These are phyloP conservation scores for Venturia carpophila DNA, from an alignment of 2,329 filamentous ascomycete species.

Conservation along the genomic window DNA sequence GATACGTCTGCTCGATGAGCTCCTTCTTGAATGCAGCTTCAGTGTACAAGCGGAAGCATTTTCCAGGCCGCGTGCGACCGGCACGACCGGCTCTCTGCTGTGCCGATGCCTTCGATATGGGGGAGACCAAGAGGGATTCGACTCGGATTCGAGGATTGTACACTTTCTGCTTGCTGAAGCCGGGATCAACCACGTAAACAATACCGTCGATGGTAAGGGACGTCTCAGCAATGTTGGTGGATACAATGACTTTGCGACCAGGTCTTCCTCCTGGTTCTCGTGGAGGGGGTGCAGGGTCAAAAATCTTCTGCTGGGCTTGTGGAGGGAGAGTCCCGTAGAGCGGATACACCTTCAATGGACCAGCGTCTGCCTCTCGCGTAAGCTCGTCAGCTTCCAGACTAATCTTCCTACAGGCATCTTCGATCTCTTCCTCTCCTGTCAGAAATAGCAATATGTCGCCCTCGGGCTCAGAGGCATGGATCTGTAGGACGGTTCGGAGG, in stretches of 20 bases:
- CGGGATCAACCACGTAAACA: conserved; percentile 97
- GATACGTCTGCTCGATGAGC: conserved; percentile 93
- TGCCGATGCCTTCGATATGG: conserved; percentile 94
- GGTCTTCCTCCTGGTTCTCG: conserved; percentile 68
- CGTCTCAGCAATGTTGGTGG: conserved; percentile 97
- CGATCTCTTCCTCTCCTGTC: conserved; percentile 97
- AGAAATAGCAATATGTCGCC: conserved; percentile 92
- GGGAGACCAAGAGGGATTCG: conserved; percentile 93
- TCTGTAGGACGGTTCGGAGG: conserved; percentile 89
- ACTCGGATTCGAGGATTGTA: conserved; percentile 96
- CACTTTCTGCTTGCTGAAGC: conserved; percentile 98
- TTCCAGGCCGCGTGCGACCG: conserved; percentile 94
- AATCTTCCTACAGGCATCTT: conserved; percentile 91
- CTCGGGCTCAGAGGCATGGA: conserved; percentile 85
- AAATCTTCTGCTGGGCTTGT: conserved; percentile 88
- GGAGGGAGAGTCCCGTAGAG: conserved; percentile 91
- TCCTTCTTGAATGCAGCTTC: conserved; percentile 96
- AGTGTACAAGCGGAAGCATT: conserved; percentile 95
- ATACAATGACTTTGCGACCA: conserved; percentile 88
- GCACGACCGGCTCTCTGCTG: conserved; percentile 98
- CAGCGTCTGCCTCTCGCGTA: conserved; percentile 81
- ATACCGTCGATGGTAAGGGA: conserved; percentile 97
- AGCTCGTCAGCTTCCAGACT: conserved; percentile 85
- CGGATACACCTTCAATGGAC: conserved; percentile 82
- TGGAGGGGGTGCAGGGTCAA: conserved; percentile 75